Conservation (phyloP, 1,139 yeast genomes). For the Saccharomyces uvarum region DNA sequence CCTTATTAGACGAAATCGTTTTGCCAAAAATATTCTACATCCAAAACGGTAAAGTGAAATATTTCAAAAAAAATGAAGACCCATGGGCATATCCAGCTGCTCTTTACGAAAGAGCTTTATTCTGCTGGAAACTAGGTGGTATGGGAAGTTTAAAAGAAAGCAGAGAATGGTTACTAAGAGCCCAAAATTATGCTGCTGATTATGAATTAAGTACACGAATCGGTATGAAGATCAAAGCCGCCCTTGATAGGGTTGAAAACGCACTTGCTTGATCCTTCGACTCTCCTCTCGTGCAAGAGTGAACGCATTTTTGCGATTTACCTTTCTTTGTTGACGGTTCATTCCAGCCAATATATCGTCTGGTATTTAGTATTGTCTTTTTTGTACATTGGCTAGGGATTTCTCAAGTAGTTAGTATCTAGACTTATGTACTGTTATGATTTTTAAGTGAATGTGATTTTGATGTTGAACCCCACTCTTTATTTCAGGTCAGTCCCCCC, state of each 20-base stretch:
- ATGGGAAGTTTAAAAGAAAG: slow-evolving; percentile 48
- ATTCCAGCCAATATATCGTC: background rate
- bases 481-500: background rate
- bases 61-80: slow-evolving; percentile 48
- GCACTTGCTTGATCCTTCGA: slow-evolving; percentile 1
- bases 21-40: slow-evolving; percentile 33
- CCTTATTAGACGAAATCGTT: slow-evolving; percentile 52
- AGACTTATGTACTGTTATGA: background rate
- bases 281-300: background rate
- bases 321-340: background rate
- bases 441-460: background rate
- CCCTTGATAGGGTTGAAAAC: slow-evolving; percentile 57
- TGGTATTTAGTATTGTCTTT: background rate
- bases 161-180: slow-evolving; percentile 63
- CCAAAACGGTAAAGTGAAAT: slow-evolving; percentile 31
- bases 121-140: slow-evolving; percentile 68
- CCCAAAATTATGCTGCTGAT: slow-evolving; percentile 75
- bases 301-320: background rate
- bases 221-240: slow-evolving; percentile 85
- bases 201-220: slow-evolving; percentile 88
- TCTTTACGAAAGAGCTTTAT: slow-evolving; percentile 75
- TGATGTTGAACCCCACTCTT: background rate
- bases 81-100: slow-evolving; percentile 91
- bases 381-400: background rate
- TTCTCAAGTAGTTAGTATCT: background rate